Evolutionary conservation across 345 rosid species (phyloP).

Genomic region (Abelmoschus esculentus): DNA sequence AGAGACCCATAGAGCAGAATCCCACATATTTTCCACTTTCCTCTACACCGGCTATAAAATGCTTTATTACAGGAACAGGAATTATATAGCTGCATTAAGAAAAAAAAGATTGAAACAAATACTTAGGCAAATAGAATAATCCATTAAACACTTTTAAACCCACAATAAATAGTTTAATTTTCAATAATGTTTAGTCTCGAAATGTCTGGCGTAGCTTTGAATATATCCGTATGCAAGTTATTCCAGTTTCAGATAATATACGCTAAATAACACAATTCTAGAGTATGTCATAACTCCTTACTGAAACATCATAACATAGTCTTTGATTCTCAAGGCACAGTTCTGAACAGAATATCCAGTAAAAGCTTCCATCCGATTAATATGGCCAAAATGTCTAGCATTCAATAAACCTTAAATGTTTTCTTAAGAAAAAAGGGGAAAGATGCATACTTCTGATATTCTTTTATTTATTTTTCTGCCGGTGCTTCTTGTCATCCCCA

Average conservation of each 20-base stretch:
- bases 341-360: neutral
- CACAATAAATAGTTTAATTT: neutral
- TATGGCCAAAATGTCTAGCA: neutral
- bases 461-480: neutral
- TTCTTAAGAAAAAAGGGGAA: neutral
- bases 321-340: neutral
- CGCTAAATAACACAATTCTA: neutral
- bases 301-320: neutral
- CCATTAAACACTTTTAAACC: neutral
- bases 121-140: neutral
- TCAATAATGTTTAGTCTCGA: neutral
- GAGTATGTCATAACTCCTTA: neutral
- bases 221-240: neutral
- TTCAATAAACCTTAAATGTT: neutral
- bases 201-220: neutral
- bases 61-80: conserved; percentile 76
- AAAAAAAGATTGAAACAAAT: conserved; percentile 5
- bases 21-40: conserved; percentile 64
- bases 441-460: neutral
- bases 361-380: neutral
- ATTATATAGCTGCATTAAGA: conserved; percentile 62
- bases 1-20: conserved; percentile 78
- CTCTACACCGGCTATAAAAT: conserved; percentile 66
- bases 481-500: neutral
- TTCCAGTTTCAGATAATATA: neutral